Percentiles rank a stretch among this genome's conserved stretches.
phyloP scores from a whole-genome alignment of 1,284 basidiomycete species.

The Trametes versicolor region DNA sequence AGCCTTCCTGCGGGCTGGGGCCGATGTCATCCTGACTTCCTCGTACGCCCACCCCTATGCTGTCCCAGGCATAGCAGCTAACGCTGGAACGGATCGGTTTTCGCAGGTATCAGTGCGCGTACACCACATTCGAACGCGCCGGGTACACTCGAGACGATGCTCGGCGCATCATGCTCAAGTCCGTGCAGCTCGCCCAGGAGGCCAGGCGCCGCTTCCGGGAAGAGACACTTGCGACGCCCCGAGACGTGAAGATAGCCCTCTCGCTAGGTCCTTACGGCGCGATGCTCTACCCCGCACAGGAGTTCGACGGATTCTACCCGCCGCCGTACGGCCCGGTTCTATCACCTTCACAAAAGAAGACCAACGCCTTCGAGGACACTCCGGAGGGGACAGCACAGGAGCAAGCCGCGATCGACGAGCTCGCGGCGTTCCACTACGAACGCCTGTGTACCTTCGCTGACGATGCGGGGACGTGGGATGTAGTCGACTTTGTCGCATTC shows the following conservation, averaged over 20 bases:
- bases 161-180: slow-evolving; percentile 58
- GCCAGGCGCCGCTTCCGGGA: slow-evolving; percentile 52
- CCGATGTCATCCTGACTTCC: slow-evolving; percentile 66
- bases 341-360: slow-evolving; percentile 48
- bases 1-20: slow-evolving; percentile 67
- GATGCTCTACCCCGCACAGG: slow-evolving; percentile 71
- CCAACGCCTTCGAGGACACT: slow-evolving; percentile 55
- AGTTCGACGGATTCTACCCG: slow-evolving; percentile 80
- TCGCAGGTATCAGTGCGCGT: slow-evolving; percentile 73
- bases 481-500: slow-evolving; percentile 76
- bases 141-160: slow-evolving; percentile 60
- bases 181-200: slow-evolving; percentile 61
- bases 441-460: slow-evolving; percentile 65
- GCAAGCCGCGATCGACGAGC: slow-evolving; percentile 56
- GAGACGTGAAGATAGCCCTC: slow-evolving; percentile 60
- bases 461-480: slow-evolving; percentile 60
- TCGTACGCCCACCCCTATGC: slow-evolving; percentile 56
- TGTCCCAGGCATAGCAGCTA: neutral
- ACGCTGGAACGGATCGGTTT: neutral
- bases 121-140: slow-evolving; percentile 60
- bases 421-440: slow-evolving; percentile 75
- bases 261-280: slow-evolving; percentile 83
- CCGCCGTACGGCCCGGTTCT: slow-evolving; percentile 75
- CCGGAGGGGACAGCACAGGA: slow-evolving; percentile 40
- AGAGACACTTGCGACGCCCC: slow-evolving; percentile 24